Evolutionary conservation across 306 rosid genomes (phyloP).

Genomic region (Castanospermum australe): DNA sequence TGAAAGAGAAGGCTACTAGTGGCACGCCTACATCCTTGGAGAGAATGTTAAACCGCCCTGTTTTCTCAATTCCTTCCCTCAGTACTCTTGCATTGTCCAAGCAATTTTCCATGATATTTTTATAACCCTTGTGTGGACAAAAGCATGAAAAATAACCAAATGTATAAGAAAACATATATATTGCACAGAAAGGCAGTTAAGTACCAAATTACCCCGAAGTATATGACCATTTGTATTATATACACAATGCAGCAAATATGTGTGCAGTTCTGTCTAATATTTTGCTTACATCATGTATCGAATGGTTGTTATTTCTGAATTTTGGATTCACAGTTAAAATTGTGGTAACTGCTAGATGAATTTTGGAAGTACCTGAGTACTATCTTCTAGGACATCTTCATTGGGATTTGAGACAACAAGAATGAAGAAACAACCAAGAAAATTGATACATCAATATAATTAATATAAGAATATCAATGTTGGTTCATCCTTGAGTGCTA

Average conservation of each 20-base stretch:
- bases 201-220: background rate
- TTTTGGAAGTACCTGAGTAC: background rate
- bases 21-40: constrained; percentile 89
- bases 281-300: background rate
- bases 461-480: background rate
- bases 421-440: background rate
- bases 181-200: background rate
- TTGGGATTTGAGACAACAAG: background rate
- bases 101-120: constrained; percentile 78
- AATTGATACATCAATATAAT: background rate
- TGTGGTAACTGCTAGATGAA: background rate
- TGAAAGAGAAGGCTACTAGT: constrained; percentile 71
- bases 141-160: background rate
- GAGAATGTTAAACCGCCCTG: constrained; percentile 61
- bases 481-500: background rate
- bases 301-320: background rate
- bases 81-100: constrained; percentile 49
- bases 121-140: constrained; percentile 60
- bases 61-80: constrained; percentile 60
- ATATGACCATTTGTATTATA: background rate
- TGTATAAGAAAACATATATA: background rate
- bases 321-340: background rate
- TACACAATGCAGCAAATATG: constrained; percentile 4
- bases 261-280: background rate
- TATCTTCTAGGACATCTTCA: background rate